Evolutionary conservation across 148 eudicot species (phyloP), one percentile per base, ranked within the genome.

Genomic region (Rhododendron henanense): DNA sequence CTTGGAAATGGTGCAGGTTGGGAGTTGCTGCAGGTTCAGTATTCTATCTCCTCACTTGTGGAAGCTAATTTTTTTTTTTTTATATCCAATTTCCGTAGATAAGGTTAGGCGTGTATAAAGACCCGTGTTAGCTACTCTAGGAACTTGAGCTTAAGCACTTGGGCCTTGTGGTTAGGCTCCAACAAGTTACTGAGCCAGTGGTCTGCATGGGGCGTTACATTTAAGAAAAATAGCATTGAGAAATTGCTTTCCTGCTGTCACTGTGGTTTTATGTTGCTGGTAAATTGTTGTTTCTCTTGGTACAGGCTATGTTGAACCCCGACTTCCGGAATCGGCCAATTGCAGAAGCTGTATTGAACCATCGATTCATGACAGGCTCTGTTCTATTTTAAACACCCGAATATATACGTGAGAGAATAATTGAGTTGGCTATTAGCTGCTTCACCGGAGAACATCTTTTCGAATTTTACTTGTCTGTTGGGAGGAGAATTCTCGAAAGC

Each of bases 1-100:
- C 91, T 93, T 74, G 96, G 98, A 48, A 90, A 89, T 85, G 98
- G 98, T 79, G 95, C 99, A 81, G 99, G 99, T 50, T 97, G 99
- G 99, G 96, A 95, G 88, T 89, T 97, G 83, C 94, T 95, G 83
- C 98, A 97, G 98, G 99, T 97, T 78, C 55, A 18, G 35, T n/a
- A 73, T 33, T n/a, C 48, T 74, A 71, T 82, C 63, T 31, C 50
- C 19, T 45, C 44, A 16, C 71, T 57, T 57, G 39, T 44, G 6
- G 53, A 63, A 39, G 4, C 75, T 63, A 19, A 59, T 41, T 82
- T 9, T 47, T 25, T 48, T 14, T 19, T 51, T 50, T 50, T 0
- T 57, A 21, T 55, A 55, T 55, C 65, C 65, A 19, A 59, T 6
- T 59, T 6, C 65, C 0, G 25, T 19, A 59, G n/a, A 16, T 59